Base-by-base conservation (phyloP, 345 rosid genomes). In the Draba incana region DNA sequence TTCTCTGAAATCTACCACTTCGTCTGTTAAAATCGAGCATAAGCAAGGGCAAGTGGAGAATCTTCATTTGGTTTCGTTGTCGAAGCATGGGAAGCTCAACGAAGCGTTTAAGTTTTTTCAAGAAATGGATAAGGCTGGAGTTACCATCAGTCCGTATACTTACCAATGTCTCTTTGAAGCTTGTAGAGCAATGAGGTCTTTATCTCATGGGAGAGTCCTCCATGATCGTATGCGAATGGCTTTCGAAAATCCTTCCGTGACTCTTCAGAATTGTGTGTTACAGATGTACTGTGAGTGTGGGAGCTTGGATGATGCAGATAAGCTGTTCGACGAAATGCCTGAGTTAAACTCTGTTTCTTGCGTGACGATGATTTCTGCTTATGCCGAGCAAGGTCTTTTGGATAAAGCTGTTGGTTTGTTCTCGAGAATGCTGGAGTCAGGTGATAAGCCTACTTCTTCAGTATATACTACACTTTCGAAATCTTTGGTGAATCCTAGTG, bases 101-200 rank as follows among this genome's bases (percentile, higher is more conserved):
- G 90, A 84, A 66, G 92, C 89, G n/a, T 80, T 66, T 42, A 81
- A 75, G 64, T 83, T 86, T 77, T 82, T 84, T 73, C 39, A 66
- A 63, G 77, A 76, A 69, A 78, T 86, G 84, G 83, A 83, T 52
- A 74, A 78, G 28, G 84, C 85, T 41, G 84, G 87, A 43, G 77
- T 84, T 60, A 43, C 81, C 12, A 59, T 87, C 24, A 69, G 33
- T 4, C 79, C 82, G 10, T 62, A 69, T 25, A 60, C 90, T 7
- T 87, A 78, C 35, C 70, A 74, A 38, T 71, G 62, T 75, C 83
- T 90, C 31, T 69, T 87, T 25, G 80, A 86, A 37, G 57, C 75
- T 45, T 90, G 94, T 57, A 70, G 78, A 56, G 58, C 82, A 27
- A 47, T 57, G 12, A 71, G 59, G 43, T 79, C 83, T 52, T 74